A percentile compares a stretch with the other conserved stretches of the same genome.
Conservation (phyloP, 2,329 filamentous ascomycete genomes). For the Chaetomium sp. region DNA sequence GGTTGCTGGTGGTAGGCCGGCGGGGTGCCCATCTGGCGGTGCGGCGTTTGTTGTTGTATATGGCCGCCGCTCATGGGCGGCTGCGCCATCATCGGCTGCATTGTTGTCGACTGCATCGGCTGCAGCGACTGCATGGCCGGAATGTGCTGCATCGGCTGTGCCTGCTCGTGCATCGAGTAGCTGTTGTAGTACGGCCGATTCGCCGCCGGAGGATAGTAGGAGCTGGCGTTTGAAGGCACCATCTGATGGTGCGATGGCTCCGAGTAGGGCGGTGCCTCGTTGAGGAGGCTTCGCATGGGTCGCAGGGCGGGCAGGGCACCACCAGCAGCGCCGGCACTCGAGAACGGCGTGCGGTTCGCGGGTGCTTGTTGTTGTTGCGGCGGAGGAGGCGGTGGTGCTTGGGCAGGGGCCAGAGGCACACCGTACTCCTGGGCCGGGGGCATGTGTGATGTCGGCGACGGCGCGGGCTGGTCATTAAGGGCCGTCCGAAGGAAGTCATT, state of each 20-base stretch:
- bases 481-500: slow-evolving; percentile 34
- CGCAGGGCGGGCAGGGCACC: slow-evolving; percentile 31
- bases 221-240: slow-evolving; percentile 31
- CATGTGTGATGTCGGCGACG: slow-evolving; percentile 15
- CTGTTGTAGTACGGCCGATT: slow-evolving; percentile 32
- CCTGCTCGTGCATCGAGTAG: slow-evolving; percentile 29
- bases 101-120: too few relatives aligned
- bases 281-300: slow-evolving; percentile 29
- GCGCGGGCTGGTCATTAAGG: slow-evolving; percentile 28
- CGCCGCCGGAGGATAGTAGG: slow-evolving; percentile 31
- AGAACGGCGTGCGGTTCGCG: slow-evolving; percentile 29
- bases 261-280: slow-evolving; percentile 22
- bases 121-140: too few relatives aligned
- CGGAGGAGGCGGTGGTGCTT: background rate
- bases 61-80: background rate
- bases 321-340: slow-evolving; percentile 24
- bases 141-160: slow-evolving; percentile 19
- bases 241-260: slow-evolving; percentile 22
- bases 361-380: background rate
- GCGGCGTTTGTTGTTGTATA: background rate
- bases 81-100: slow-evolving; percentile 21
- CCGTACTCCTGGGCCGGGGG: slow-evolving; percentile 9
- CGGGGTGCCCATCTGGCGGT: slow-evolving; percentile 16
- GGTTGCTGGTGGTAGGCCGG: slow-evolving; percentile 16
- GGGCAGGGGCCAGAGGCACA: background rate